Base-by-base conservation (phyloP, 441 rosid genomes). In the Croton laevigatus region DNA sequence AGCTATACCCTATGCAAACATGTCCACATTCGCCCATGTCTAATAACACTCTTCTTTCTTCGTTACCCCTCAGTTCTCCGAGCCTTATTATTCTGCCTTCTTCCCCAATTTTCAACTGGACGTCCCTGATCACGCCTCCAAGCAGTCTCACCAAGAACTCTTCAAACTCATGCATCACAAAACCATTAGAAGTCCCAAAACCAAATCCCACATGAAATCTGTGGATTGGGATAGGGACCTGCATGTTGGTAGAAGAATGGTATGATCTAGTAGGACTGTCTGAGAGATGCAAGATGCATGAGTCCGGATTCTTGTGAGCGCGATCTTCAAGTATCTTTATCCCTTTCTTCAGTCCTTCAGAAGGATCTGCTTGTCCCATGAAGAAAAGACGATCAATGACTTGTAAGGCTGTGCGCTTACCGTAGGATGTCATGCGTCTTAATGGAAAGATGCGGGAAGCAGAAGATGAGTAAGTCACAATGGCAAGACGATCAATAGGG, bases 361-460 rank as follows among this genome's bases (percentile, higher is more conserved):
- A 70, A n/a, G 93, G 90, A 61, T 92, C 96, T 0, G 90, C 89
- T 67, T 90, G 89, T 22, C 91, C 94, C 83, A 79, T 82, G 63
- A 84, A 88, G 88, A 86, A 90, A 59, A 92, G 89, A 23, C 94
- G 90, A 68, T 92, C 93, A 19, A 92, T 88, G 52, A 90, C 96
- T 73, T 85, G 91, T 23, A 92, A 63, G 49, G 96, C 97, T 0
- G 86, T 78, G 34, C 89, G 82, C 76, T 88, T 90, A 6, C 97
- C 97, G 13, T 79, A 80, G 57, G 89, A 83, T 58, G 96, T 88
- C 97, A 92, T 92, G 62, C 97, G 88, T 79, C 86, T 86, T 42
- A 90, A 81, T 22, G 96, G 88, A 71, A 88, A 91, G 63, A 88
- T 87, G 6, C 96, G 89, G 53, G 90, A 82, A 16, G 94, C 92